Conservation (phyloP, 1,284 basidiomycete species). For the Puccinia hordei region DNA sequence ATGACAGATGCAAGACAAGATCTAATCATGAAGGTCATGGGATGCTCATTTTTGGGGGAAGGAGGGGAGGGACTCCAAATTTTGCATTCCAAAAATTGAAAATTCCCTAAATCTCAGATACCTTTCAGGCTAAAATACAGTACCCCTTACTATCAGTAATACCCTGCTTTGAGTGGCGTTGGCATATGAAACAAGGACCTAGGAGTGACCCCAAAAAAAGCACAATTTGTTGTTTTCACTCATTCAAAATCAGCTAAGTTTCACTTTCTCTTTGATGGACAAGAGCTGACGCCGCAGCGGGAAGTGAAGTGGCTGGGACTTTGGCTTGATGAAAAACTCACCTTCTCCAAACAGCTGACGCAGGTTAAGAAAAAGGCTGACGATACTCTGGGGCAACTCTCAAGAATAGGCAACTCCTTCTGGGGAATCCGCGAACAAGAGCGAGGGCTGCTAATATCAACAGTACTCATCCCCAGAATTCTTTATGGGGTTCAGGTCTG, state of each 20-base stretch:
- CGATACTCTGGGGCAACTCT: not conserved
- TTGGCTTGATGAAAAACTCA: too few species aligned
- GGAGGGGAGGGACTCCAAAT: too few species aligned
- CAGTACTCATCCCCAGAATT: not conserved
- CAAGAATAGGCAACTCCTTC: not conserved
- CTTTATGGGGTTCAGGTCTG: constrained; percentile 16
- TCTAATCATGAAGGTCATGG: too few species aligned
- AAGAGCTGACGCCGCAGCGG: not conserved
- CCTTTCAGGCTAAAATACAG: too few species aligned
- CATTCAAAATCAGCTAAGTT: not conserved
- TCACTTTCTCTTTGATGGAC: not conserved
- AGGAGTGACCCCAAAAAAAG: too few species aligned
- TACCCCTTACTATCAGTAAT: too few species aligned
- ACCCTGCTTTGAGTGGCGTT: too few species aligned
- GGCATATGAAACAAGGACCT: too few species aligned
- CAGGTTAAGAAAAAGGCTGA: constrained; percentile 7
- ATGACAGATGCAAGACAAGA: too few species aligned
- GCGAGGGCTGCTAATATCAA: not conserved
- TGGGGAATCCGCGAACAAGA: not conserved
- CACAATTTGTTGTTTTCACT: not conserved
- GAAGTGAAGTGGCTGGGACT: not conserved
- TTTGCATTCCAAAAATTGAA: too few species aligned
- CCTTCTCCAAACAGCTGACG: not conserved
- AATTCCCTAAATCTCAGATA: too few species aligned
- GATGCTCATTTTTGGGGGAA: too few species aligned